A percentile compares a stretch with the other conserved stretches of the same genome.
These are phyloP conservation scores for Oryza officinalis DNA, from an alignment of 176 grass and related monocot species.

Conservation along the genomic window DNA sequence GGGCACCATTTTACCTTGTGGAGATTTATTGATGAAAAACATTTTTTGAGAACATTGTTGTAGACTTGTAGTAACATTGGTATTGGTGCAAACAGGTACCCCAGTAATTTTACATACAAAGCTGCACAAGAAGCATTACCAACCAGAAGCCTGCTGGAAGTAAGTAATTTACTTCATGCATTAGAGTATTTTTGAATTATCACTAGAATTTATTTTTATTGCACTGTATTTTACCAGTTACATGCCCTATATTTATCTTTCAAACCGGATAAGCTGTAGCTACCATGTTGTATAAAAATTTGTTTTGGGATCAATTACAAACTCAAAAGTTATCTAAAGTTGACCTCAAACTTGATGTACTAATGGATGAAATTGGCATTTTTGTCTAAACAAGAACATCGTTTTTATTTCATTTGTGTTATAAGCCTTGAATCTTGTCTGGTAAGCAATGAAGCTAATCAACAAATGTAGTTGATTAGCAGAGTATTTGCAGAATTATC, in stretches of 20 bases:
- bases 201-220: neutral
- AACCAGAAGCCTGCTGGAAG: conserved; percentile 54
- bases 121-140: conserved; percentile 34
- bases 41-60: neutral
- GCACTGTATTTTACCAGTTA: neutral
- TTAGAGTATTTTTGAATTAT: conserved; percentile 8
- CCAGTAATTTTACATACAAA: conserved; percentile 43
- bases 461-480: neutral
- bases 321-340: neutral
- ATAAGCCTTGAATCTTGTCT: conserved; percentile 24
- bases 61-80: conserved; percentile 12
- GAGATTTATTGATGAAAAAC: neutral
- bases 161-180: conserved; percentile 41
- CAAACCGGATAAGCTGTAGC: neutral
- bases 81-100: conserved; percentile 12
- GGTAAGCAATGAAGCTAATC: conserved; percentile 13
- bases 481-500: neutral
- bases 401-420: neutral
- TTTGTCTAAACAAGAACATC: neutral
- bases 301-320: neutral
- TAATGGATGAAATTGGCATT: neutral
- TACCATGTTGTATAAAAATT: conserved; percentile 3
- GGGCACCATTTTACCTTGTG: neutral
- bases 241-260: neutral
- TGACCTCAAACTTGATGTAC: neutral